phyloP scores from a whole-genome alignment of 257 asterid genomes.

The Hygrophila difformis region DNA sequence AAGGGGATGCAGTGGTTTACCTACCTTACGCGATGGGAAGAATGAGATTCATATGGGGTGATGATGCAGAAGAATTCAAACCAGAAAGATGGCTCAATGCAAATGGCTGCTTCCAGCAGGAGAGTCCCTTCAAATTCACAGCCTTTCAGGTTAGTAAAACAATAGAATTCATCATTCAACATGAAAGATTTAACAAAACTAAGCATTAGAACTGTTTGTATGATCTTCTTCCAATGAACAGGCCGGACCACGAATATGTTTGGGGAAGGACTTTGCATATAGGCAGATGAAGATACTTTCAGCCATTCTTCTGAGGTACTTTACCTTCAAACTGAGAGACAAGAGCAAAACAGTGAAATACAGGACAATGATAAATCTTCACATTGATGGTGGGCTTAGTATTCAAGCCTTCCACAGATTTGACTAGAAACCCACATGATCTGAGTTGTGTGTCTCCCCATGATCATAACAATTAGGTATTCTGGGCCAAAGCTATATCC shows the following conservation, averaged over 20 bases:
- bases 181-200: too few species aligned
- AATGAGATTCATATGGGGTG: conserved; percentile 52
- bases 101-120: conserved; percentile 30
- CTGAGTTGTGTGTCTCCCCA: neutral
- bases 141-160: conserved; percentile 44
- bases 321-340: conserved; percentile 33
- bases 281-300: conserved; percentile 58
- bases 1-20: conserved; percentile 36
- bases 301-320: conserved; percentile 30
- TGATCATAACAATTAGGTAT: neutral
- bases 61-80: conserved; percentile 32
- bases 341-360: conserved; percentile 28
- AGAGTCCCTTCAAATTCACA: conserved; percentile 48
- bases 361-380: conserved; percentile 53
- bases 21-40: conserved; percentile 65
- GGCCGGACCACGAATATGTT: conserved; percentile 49
- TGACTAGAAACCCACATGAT: neutral
- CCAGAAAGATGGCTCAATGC: conserved; percentile 64
- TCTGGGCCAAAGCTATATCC: neutral
- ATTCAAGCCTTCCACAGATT: conserved; percentile 27
- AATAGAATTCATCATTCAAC: too few species aligned
- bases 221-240: conserved; percentile 13
- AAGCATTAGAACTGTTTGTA: neutral
- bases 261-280: conserved; percentile 53
- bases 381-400: conserved; percentile 42